Conservation (phyloP, 768 basidiomycete genomes). For the Amyloporia xantha region DNA sequence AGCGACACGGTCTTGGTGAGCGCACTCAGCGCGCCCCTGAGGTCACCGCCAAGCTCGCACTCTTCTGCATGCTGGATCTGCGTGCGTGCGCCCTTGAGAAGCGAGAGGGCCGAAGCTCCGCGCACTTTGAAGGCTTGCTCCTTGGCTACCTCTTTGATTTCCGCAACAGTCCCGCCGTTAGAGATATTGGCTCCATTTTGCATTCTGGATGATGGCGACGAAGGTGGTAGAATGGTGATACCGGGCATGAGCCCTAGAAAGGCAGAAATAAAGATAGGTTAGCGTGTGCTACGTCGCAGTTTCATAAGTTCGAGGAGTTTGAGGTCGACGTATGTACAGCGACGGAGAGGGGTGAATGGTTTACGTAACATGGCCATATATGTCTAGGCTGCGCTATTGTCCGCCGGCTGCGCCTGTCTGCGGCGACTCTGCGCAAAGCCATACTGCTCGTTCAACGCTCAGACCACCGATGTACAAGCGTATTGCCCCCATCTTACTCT, state of each 20-base stretch:
- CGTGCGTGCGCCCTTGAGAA: slow-evolving; percentile 56
- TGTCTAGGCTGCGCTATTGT: slow-evolving; percentile 4
- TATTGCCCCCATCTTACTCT: too few relatives aligned
- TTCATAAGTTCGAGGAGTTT: neutral
- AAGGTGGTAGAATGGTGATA: slow-evolving; percentile 34
- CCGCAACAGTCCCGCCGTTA: slow-evolving; percentile 29
- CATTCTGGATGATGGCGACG: slow-evolving; percentile 26
- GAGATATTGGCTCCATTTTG: slow-evolving; percentile 29
- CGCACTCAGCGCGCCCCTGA: slow-evolving; percentile 52
- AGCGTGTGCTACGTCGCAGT: neutral
- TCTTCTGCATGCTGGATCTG: slow-evolving; percentile 49
- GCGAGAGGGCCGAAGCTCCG: slow-evolving; percentile 51
- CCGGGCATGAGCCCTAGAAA: slow-evolving; percentile 31
- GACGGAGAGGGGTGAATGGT: too few relatives aligned
- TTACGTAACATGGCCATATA: too few relatives aligned
- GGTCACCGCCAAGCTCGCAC: slow-evolving; percentile 49
- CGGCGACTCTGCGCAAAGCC: too few relatives aligned
- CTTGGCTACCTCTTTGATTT: slow-evolving; percentile 43
- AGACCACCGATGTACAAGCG: too few relatives aligned
- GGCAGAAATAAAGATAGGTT: slow-evolving; percentile 16
- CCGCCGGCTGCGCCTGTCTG: too few relatives aligned
- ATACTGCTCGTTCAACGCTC: too few relatives aligned
- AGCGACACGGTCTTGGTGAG: slow-evolving; percentile 58
- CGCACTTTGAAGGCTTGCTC: slow-evolving; percentile 43
- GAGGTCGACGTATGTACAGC: too few relatives aligned